Percentiles rank a stretch among this genome's conserved stretches.
phyloP scores from a whole-genome alignment of 192 early-diverging fungal genomes.

The Backusella tuberculispora region DNA sequence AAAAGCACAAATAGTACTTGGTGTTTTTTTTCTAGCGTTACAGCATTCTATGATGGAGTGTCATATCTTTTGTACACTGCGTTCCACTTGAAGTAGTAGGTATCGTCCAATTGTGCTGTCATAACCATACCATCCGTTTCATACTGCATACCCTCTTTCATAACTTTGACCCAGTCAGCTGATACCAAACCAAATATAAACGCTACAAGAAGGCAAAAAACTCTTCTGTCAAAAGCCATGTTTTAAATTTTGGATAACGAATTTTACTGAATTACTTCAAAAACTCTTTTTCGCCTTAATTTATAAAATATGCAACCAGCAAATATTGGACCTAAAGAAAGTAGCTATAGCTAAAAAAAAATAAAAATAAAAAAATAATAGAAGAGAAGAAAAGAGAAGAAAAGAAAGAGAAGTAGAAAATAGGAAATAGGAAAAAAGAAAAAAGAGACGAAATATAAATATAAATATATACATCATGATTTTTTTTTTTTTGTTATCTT shows the following conservation, averaged over 20 bases:
- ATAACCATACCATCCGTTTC: not conserved
- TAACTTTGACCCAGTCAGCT: not conserved
- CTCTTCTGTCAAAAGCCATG: not conserved
- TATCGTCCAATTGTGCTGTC: not conserved
- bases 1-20: too few species aligned
- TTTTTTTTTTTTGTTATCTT: too few species aligned
- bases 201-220: not conserved
- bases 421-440: too few species aligned
- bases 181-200: not conserved
- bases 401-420: not conserved
- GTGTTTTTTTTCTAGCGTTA: not conserved
- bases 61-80: constrained; percentile 9
- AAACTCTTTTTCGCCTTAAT: not conserved
- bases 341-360: not conserved
- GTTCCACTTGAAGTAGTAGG: not conserved
- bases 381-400: not conserved
- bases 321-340: too few species aligned
- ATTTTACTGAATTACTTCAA: not conserved
- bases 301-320: too few species aligned
- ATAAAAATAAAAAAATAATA: not conserved
- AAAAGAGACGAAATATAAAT: too few species aligned
- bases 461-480: too few species aligned
- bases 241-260: not conserved
- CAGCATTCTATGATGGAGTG: not conserved
- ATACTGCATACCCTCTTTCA: not conserved